A percentile compares a stretch with the other conserved stretches of the same genome.
These are phyloP conservation scores for Tolypocladium sp. DNA, from an alignment of 2,329 filamentous ascomycete genomes.

Conservation along the genomic window DNA sequence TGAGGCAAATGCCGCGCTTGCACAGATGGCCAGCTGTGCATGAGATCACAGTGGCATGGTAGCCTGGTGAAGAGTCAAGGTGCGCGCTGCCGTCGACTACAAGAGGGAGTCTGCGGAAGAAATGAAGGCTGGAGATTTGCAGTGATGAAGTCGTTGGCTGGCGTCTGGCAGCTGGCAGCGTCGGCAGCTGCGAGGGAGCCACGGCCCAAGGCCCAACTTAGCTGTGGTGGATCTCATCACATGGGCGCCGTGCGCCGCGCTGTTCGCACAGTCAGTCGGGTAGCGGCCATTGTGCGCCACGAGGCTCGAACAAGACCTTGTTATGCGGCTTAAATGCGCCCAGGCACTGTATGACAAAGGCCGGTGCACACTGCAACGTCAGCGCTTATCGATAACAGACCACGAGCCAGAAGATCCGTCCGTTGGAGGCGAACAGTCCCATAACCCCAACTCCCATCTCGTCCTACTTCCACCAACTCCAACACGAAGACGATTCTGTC, in stretches of 20 bases:
- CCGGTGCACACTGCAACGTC: not conserved
- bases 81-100: not conserved
- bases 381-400: not conserved
- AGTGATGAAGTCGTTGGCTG: not conserved
- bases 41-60: not conserved
- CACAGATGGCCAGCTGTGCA: not conserved
- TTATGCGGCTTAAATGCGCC: not conserved
- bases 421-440: not conserved
- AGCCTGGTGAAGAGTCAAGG: not conserved
- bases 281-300: not conserved
- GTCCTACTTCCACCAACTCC: not conserved
- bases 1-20: not conserved
- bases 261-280: not conserved
- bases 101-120: not conserved
- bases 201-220: not conserved
- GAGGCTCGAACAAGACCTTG: not conserved
- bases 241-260: slow-evolving; percentile 4
- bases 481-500: not conserved
- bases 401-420: not conserved
- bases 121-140: not conserved
- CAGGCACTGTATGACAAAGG: not conserved
- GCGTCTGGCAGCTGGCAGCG: not conserved
- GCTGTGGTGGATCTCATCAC: not conserved
- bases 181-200: not conserved
- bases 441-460: not conserved